Conservation (phyloP, 2,329 filamentous ascomycete species). For the Peltaster fructicola region DNA sequence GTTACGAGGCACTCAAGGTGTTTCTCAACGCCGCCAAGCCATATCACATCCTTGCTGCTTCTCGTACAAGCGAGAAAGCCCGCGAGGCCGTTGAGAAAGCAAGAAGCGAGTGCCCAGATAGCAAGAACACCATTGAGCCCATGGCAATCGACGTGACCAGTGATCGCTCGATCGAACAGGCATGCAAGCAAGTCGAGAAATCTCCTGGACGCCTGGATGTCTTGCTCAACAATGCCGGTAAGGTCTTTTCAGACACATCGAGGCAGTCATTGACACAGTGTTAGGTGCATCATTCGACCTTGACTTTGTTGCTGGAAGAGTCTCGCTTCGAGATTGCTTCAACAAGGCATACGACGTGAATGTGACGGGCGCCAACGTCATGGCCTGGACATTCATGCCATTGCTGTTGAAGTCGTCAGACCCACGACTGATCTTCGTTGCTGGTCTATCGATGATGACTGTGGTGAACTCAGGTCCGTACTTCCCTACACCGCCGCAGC, state of each 20-base stretch:
- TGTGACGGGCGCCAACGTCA: slow-evolving; percentile 28
- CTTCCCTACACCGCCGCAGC: slow-evolving; percentile 8
- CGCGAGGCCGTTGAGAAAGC: slow-evolving; percentile 26
- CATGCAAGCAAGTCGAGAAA: slow-evolving; percentile 23
- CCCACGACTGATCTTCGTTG: slow-evolving; percentile 33
- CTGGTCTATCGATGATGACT: slow-evolving; percentile 25
- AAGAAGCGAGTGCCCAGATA: slow-evolving; percentile 21
- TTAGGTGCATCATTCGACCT: slow-evolving; percentile 16
- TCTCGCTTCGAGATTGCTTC: slow-evolving; percentile 15
- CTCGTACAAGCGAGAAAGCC: slow-evolving; percentile 32
- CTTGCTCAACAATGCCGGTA: slow-evolving; percentile 31
- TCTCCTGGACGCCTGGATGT: slow-evolving; percentile 22
- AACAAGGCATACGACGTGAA: slow-evolving; percentile 24
- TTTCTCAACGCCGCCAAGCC: slow-evolving; percentile 28
- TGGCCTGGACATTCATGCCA: slow-evolving; percentile 25
- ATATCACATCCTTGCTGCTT: slow-evolving; percentile 38
- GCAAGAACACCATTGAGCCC: slow-evolving; percentile 24
- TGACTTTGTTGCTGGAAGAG: slow-evolving; percentile 10
- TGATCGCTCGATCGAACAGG: slow-evolving; percentile 32
- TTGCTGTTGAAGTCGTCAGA: slow-evolving; percentile 29
- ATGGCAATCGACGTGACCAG: slow-evolving; percentile 34
- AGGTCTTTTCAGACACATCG: slow-evolving; percentile 1
- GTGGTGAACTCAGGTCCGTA: slow-evolving; percentile 10
- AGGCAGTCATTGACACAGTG: not conserved
- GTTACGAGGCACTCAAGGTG: slow-evolving; percentile 37